phyloP scores from a whole-genome alignment of 2,329 filamentous ascomycete genomes.

The Neoscytalidium dimidiatum region DNA sequence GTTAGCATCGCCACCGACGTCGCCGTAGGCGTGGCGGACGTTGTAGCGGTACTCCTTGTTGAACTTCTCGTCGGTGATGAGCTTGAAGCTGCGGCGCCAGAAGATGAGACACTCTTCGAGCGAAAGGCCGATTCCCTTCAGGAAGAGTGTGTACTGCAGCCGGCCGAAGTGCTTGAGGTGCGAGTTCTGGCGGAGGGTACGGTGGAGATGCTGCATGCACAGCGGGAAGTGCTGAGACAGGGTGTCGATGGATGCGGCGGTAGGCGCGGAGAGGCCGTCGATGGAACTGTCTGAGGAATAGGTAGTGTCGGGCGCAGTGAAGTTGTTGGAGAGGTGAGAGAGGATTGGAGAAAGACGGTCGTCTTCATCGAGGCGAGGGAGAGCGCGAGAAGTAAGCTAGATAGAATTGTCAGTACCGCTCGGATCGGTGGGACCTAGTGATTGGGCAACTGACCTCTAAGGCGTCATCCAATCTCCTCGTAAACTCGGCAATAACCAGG shows the following conservation, averaged over 20 bases:
- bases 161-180: slow-evolving; percentile 94
- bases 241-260: slow-evolving; percentile 66
- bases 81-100: slow-evolving; percentile 84
- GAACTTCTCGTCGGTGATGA: slow-evolving; percentile 90
- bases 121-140: slow-evolving; percentile 90
- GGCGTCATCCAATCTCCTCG: slow-evolving; percentile 73
- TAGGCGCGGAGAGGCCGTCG: slow-evolving; percentile 68
- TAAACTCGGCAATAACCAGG: slow-evolving; percentile 88
- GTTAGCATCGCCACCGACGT: slow-evolving; percentile 90
- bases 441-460: slow-evolving; percentile 67
- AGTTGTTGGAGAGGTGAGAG: slow-evolving; percentile 89
- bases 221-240: slow-evolving; percentile 82
- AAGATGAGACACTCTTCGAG: slow-evolving; percentile 91
- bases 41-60: slow-evolving; percentile 99
- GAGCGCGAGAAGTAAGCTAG: slow-evolving; percentile 81
- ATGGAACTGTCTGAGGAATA: slow-evolving; percentile 75
- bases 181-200: slow-evolving; percentile 78
- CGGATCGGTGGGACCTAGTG: no score
- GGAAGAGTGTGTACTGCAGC: slow-evolving; percentile 92
- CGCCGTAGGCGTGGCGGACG: slow-evolving; percentile 89
- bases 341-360: slow-evolving; percentile 80
- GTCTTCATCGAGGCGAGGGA: slow-evolving; percentile 93
- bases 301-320: slow-evolving; percentile 83
- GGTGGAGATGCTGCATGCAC: slow-evolving; percentile 93
- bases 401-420: slow-evolving; percentile 17